phyloP scores from a whole-genome alignment of 2,329 filamentous ascomycete species.

The Fusarium begoniae region DNA sequence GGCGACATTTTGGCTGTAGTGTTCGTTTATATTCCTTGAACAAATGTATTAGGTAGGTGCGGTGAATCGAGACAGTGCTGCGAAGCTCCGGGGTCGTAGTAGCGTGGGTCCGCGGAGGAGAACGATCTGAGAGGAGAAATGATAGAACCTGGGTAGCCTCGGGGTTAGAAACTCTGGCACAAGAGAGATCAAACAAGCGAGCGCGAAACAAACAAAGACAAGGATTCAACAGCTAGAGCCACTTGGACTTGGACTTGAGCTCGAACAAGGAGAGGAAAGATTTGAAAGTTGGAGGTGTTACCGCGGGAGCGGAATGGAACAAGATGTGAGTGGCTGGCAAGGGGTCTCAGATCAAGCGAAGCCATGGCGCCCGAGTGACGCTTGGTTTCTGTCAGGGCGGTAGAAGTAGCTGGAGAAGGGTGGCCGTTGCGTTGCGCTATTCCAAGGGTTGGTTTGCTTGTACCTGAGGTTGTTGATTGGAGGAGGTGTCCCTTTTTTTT shows the following conservation, averaged over 20 bases:
- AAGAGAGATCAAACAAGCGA: not conserved
- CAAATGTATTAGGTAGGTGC: conserved; percentile 7
- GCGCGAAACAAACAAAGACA: conserved; percentile 10
- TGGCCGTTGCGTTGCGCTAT: conserved; percentile 13
- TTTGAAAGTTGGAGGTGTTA: conserved; percentile 23
- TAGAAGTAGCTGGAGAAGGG: not conserved
- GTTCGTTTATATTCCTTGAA: conserved; percentile 21
- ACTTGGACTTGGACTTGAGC: not conserved
- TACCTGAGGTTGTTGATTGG: conserved; percentile 28
- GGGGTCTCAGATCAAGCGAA: conserved; percentile 27
- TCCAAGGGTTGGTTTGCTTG: conserved; percentile 19
- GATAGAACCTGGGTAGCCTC: conserved; percentile 18
- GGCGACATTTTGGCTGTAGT: conserved; percentile 43
- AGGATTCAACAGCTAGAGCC: conserved; percentile 4
- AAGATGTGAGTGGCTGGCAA: conserved; percentile 34
- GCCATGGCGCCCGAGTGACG: conserved; percentile 31
- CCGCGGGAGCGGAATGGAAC: conserved; percentile 23
- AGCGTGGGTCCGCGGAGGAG: conserved; percentile 17
- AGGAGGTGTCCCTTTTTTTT: not conserved
- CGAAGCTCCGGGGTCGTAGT: conserved; percentile 12
- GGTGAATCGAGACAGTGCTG: conserved; percentile 11
- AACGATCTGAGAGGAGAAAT: conserved; percentile 7
- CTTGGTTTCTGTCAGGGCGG: conserved; percentile 28
- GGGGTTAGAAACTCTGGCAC: conserved; percentile 15
- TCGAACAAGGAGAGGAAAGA: conserved; percentile 4